Evolutionary conservation across 192 early-diverging fungal species (phyloP).

Genomic region (Ambispora gerdemannii): DNA sequence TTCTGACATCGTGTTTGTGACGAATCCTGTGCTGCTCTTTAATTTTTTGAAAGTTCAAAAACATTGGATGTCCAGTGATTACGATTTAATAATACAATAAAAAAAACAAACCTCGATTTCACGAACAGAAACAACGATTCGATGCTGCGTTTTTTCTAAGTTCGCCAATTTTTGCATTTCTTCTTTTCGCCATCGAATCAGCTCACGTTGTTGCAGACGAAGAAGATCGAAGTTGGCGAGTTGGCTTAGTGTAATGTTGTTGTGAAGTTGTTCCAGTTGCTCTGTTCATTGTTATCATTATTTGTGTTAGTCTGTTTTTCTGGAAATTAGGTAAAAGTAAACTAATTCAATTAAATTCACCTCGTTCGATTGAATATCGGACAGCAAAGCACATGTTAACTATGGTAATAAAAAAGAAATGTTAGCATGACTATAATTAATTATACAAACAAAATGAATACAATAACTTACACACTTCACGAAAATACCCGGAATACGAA

Average conservation of each 20-base stretch:
- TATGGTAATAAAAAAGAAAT: neutral
- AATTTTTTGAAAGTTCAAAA: neutral
- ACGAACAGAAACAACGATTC: neutral
- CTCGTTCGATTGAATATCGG: conserved; percentile 35
- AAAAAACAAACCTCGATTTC: conserved; percentile 11
- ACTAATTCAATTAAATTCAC: conserved; percentile 17
- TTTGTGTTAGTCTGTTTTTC: conserved; percentile 7
- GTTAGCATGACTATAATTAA: neutral
- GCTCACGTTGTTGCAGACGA: neutral
- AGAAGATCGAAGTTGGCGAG: conserved; percentile 8
- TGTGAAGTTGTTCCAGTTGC: conserved; percentile 22
- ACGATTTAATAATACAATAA: neutral
- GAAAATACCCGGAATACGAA: conserved; percentile 44
- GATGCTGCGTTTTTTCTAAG: conserved; percentile 7
- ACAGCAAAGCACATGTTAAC: conserved; percentile 40
- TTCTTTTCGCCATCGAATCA: conserved; percentile 21
- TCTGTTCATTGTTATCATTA: too few species aligned
- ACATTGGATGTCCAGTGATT: neutral
- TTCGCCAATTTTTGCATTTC: conserved; percentile 11
- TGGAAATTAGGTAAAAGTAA: neutral
- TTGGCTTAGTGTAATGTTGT: conserved; percentile 23
- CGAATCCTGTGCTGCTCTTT: neutral
- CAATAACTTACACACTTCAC: conserved; percentile 35
- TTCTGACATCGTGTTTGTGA: neutral
- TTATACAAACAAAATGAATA: neutral